Base-by-base conservation (phyloP, 2,329 filamentous ascomycete genomes). In the Erysiphe neolycopersici region DNA sequence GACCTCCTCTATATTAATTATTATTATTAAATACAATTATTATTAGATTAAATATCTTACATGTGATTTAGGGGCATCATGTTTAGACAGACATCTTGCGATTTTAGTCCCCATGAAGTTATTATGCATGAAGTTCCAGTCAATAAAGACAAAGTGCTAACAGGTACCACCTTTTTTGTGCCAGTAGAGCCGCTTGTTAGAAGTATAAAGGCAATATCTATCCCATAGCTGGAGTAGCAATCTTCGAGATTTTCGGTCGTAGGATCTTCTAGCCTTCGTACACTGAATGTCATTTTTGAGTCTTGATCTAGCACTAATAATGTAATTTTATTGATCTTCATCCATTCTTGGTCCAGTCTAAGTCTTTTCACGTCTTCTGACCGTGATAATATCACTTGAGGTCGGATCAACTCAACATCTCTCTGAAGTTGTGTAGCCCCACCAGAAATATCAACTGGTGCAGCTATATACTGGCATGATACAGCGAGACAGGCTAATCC, bases 11-110 rank as follows among this genome's bases (percentile, higher is more conserved):
- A 17, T 18, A 19, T 5, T 35, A 22, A 22, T 42, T 42, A 42
- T 11, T n/a, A n/a, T 29, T 16, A 32, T 9, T 29, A 17, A 17
- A 32, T 12, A 29, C 10, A 16, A 14, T 6, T 14, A 16, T 32
- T 17, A 26, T 22, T 31, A 14, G 3, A 22, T 22, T 10, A 30
- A 29, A 13, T 5, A 18, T 35, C 41, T 42, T 42, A 42, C 41
- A 69, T 59, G 53, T 71, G 68, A 52, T 69, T 68, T 5, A 73
- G 55, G 0, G 68, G 68, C 68, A 72, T 72, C 64, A 71, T 69
- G 50, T 72, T 71, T 19, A 71, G 52, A 51, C 68, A 72, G 0
- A 63, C 59, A 49, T 71, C 68, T 1, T 54, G 51, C 1, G 58
- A 50, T 1, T 55, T 61, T 16, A 72, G 51, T 1, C 62, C 64